Base-by-base conservation (phyloP, 805 yeast genomes). In the Wickerhamiella kurtzmanii region DNA sequence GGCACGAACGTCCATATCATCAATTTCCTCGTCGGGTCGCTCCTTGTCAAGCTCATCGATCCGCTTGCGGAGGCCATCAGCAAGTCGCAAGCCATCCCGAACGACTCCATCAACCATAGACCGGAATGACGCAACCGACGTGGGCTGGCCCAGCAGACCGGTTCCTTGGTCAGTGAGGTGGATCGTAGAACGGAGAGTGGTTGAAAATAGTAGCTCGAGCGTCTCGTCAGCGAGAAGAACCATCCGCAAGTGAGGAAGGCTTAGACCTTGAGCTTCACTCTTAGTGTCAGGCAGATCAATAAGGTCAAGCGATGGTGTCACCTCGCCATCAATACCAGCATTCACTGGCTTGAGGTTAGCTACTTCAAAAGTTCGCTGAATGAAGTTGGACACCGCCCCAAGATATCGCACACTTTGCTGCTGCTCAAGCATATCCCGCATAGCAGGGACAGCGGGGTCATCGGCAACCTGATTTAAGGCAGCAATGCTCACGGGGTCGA, bases 171-270 rank as follows among this genome's bases (percentile, higher is more conserved):
- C 55, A 22, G 59, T 60, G 37, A 84, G 70, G 58, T 82, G 85
- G 44, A 84, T 72, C 0, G 89, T 74, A n/a, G 69, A 62, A 47
- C 82, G 72, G 32, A 86, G 67, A 0, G 87, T 80, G 21, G 70
- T 67, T 13, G 84, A 71, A 65, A 92, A 92, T 51, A 89, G 77
- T 37, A 82, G 68, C 62, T 92, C 97, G 55, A 86, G 82, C 0
- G 96, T 83, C 58, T 87, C 97, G 61, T 88, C 96, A 0, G 97
- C 96, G 4, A 89, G 68, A 4, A 92, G 67, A 1, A 92, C 94
- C 98, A 89, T 89, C 51, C 97, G 70, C 66, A 89, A 89, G 0
- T 95, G 87, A 0, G 97, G 55, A 8, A 54, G 44, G 5, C 47
- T 44, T 35, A 51, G 41, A 35, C 47, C 45, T 36, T 28, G 41